Conservation (phyloP, 768 basidiomycete genomes). For the Lactarius deliciosus region DNA sequence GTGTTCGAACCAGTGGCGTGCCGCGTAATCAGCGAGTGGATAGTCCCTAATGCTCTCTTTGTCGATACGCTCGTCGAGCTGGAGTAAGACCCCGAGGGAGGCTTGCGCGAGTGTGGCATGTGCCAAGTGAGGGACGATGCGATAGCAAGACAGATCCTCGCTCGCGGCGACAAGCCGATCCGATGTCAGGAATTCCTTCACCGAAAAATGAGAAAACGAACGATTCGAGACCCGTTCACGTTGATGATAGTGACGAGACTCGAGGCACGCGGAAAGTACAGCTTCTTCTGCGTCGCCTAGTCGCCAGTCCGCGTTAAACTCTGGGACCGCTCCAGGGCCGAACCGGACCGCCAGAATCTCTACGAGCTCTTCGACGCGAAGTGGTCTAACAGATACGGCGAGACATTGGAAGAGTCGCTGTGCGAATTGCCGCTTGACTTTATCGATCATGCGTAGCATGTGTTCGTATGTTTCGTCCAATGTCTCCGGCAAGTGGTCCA, state of each 20-base stretch:
- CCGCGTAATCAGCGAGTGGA: not conserved
- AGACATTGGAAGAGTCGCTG: slow-evolving; percentile 17
- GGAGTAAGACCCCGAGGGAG: not conserved
- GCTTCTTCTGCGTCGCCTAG: not conserved
- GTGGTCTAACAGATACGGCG: not conserved
- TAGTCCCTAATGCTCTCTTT: not conserved
- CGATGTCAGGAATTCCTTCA: slow-evolving; percentile 17
- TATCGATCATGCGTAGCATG: not conserved
- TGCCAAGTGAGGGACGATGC: not conserved
- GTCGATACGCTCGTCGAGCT: not conserved
- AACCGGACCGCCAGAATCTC: slow-evolving; percentile 14
- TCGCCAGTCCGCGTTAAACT: not conserved
- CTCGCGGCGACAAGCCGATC: not conserved
- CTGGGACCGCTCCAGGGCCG: not conserved
- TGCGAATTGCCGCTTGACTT: not conserved
- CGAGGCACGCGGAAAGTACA: not conserved
- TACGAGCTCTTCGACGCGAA: slow-evolving; percentile 6
- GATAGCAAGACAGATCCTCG: not conserved
- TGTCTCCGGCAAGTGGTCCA: too few species aligned
- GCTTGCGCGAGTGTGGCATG: slow-evolving; percentile 2
- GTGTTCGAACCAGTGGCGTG: not conserved
- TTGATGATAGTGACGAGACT: slow-evolving; percentile 1
- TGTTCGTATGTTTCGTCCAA: too few species aligned
- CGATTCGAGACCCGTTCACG: not conserved
- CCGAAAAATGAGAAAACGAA: slow-evolving; percentile 16